Evolutionary conservation across 2,329 filamentous ascomycete species (phyloP), one percentile per base, ranked within the genome.

Genomic region (Arthrinium phaeospermum): DNA sequence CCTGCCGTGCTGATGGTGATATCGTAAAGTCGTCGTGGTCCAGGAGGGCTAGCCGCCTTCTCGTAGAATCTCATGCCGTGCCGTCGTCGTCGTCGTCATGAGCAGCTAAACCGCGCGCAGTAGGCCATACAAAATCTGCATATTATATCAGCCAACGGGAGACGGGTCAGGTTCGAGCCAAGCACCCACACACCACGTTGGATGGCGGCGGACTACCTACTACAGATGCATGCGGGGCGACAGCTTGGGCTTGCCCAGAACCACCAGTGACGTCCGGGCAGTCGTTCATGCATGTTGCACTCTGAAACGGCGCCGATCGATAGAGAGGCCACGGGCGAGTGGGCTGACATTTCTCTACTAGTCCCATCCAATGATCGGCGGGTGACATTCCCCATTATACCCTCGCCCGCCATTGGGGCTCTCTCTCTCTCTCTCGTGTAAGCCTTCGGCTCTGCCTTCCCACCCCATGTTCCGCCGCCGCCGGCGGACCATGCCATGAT

Each of bases 221-320:
- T 61, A 61, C 30, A 61, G 19, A 64, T 41, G 34, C 34, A 22
- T 7, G 45, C 14, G 53, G 53, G 57, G 34, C 41, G 57, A 64
- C 19, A 41, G 57, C n/a, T 64, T 34, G 30, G 53, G 57, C 57
- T 64, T 64, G 57, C 34, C 57, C 30, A 19, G 19, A 64, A 64
- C 57, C 34, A 37, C 57, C 57, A 64, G 57, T 41, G 57, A 41
- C 41, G 57, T 64, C 57, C 34, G 19, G 30, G 34, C 6, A 64
- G 22, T 64, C 57, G 57, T 64, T 64, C 57, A 64, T 64, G 57
- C 57, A 64, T 41, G 57, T 41, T 41, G 57, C 57, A 41, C 57
- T 41, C 57, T 64, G 57, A 64, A 64, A 64, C 53, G 16, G 37
- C 27, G 30, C 53, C 16, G 30, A n/a, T 37, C 16, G 13, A 61